These are phyloP conservation scores for Benincasa hispida DNA, from an alignment of 306 rosid species.

Conservation along the genomic window DNA sequence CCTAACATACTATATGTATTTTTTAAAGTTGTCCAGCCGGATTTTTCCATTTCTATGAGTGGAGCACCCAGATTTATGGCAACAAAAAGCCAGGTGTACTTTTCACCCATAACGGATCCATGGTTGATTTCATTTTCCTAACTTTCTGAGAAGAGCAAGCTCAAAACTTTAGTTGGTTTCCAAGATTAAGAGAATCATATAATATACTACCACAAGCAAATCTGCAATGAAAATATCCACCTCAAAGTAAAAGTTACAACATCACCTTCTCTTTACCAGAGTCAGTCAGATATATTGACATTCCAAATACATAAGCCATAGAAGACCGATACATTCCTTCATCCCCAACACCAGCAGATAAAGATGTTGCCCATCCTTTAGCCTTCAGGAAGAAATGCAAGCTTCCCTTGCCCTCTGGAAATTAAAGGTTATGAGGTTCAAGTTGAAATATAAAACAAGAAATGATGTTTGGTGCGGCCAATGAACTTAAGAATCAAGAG, in stretches of 20 bases:
- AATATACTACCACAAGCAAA: neutral
- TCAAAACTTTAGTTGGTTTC: slow-evolving; percentile 12
- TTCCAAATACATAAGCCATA: slow-evolving; percentile 57
- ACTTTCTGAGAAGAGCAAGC: slow-evolving; percentile 12
- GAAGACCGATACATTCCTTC: slow-evolving; percentile 68
- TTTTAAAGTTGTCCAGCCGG: no score
- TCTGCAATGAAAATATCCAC: neutral
- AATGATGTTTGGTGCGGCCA: neutral
- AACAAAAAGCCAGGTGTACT: no score
- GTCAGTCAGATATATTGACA: slow-evolving; percentile 86
- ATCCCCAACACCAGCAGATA: slow-evolving; percentile 88
- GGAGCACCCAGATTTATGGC: no score
- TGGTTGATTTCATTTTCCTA: slow-evolving; percentile 1
- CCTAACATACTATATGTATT: no score
- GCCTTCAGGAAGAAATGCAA: slow-evolving; percentile 67
- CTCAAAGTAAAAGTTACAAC: neutral
- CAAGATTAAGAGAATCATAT: slow-evolving; percentile 8
- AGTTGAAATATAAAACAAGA: slow-evolving; percentile 10
- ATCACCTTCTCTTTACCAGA: slow-evolving; percentile 81
- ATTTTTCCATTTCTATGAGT: no score
- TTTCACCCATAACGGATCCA: neutral
- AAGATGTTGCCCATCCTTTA: slow-evolving; percentile 84
- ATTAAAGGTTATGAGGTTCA: slow-evolving; percentile 16
- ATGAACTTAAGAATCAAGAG: neutral
- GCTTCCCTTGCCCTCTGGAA: slow-evolving; percentile 92